Conservation (phyloP, 306 rosid genomes). For the Trichosanthes truncata region DNA sequence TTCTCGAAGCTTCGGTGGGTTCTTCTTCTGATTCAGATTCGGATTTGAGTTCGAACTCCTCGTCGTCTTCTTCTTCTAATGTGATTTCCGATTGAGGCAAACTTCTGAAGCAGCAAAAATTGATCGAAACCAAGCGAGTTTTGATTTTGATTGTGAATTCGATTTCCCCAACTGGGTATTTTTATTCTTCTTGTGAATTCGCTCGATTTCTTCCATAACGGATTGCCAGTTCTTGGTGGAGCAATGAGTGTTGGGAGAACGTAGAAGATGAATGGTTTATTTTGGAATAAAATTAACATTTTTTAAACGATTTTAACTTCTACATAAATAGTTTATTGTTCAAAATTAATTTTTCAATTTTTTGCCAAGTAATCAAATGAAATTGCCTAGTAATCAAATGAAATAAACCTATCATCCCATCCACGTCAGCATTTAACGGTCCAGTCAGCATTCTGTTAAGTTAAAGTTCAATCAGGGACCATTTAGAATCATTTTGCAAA, state of each 20-base stretch:
- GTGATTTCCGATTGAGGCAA: constrained; percentile 37
- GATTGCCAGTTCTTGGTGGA: constrained; percentile 79
- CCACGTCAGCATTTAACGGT: too few species aligned
- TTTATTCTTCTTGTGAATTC: constrained; percentile 56
- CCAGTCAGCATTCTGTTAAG: too few species aligned
- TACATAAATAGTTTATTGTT: too few species aligned
- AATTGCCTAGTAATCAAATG: too few species aligned
- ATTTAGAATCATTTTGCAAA: too few species aligned
- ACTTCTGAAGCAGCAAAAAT: constrained; percentile 61
- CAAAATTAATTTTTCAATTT: too few species aligned
- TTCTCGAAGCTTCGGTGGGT: constrained; percentile 31
- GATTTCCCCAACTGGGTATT: constrained; percentile 46
- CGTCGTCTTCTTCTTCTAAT: constrained; percentile 43
- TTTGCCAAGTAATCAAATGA: too few species aligned
- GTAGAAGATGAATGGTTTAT: too few species aligned
- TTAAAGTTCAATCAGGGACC: too few species aligned
- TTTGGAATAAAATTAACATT: too few species aligned
- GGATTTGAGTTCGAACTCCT: neutral
- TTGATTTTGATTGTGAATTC: neutral
- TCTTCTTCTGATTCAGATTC: constrained; percentile 10
- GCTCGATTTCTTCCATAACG: constrained; percentile 91
- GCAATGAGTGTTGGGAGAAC: constrained; percentile 33
- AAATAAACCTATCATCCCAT: too few species aligned
- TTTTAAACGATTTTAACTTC: too few species aligned
- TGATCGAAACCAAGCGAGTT: constrained; percentile 53